These are phyloP conservation scores for Penicillium sp. DNA, from an alignment of 2,329 filamentous ascomycete species.

Conservation along the genomic window DNA sequence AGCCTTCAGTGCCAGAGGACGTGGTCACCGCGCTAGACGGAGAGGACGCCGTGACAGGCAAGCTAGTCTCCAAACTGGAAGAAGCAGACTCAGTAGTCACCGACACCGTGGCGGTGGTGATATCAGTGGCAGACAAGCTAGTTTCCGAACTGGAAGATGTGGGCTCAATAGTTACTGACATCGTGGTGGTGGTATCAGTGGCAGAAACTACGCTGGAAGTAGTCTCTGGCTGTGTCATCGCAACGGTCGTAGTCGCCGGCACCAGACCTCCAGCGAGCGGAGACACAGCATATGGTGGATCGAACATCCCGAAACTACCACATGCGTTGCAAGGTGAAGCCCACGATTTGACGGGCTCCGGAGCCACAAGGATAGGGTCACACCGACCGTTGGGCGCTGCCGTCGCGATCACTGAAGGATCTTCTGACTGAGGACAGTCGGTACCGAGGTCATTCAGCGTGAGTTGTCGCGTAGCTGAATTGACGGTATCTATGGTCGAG, in stretches of 20 bases:
- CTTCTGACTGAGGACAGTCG: slow-evolving; percentile 13
- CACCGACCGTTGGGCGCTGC: slow-evolving; percentile 9
- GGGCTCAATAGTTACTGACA: not conserved
- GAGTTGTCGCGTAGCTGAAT: slow-evolving; percentile 12
- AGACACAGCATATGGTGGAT: slow-evolving; percentile 15
- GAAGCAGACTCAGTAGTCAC: not conserved
- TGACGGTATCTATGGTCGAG: slow-evolving; percentile 9
- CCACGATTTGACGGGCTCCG: slow-evolving; percentile 16
- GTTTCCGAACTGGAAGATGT: not conserved
- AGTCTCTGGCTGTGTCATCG: slow-evolving; percentile 6
- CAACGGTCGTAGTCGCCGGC: slow-evolving; percentile 8
- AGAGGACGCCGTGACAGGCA: not conserved
- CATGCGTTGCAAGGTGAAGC: slow-evolving; percentile 18
- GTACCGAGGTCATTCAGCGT: slow-evolving; percentile 15
- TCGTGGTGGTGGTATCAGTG: not conserved
- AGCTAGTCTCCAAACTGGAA: not conserved
- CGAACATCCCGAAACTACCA: slow-evolving; percentile 14
- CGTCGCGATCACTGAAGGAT: slow-evolving; percentile 10
- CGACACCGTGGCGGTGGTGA: not conserved
- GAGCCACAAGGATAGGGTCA: slow-evolving; percentile 15
- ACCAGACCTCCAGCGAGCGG: slow-evolving; percentile 12
- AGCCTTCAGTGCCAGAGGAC: not conserved
- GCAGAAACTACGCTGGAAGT: slow-evolving; percentile 1
- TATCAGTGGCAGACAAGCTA: not conserved
- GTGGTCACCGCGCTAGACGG: not conserved